Percentiles rank a stretch among this genome's conserved stretches.
These are phyloP conservation scores for Fraxinus greggii DNA, from an alignment of 305 asterid species.

Conservation along the genomic window DNA sequence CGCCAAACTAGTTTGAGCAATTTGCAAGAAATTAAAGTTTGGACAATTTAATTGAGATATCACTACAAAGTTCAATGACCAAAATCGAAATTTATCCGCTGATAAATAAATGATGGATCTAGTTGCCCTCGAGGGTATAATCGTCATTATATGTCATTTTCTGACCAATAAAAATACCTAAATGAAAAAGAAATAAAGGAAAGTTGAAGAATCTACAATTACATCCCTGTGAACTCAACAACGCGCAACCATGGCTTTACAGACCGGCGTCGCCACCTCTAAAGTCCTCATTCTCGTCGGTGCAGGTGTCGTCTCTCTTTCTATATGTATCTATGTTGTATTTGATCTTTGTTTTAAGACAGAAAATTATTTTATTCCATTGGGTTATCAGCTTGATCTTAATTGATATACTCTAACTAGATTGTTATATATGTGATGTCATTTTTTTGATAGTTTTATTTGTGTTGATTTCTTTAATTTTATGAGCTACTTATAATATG, in stretches of 20 bases:
- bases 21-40: neutral
- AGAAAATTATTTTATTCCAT: neutral
- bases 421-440: neutral
- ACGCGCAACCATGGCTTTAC: slow-evolving; percentile 61
- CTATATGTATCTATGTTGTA: neutral
- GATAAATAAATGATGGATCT: too few species aligned
- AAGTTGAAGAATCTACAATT: neutral
- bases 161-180: neutral
- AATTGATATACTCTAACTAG: slow-evolving; percentile 7
- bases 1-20: neutral
- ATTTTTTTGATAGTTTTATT: slow-evolving; percentile 1
- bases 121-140: neutral
- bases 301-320: slow-evolving; percentile 44
- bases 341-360: neutral
- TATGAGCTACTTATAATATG: slow-evolving; percentile 1
- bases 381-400: slow-evolving; percentile 25
- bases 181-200: neutral
- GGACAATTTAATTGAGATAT: neutral
- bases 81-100: neutral
- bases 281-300: slow-evolving; percentile 78
- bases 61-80: neutral
- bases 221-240: neutral
- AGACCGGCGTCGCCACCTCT: slow-evolving; percentile 70
- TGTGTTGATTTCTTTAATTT: slow-evolving; percentile 15
- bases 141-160: neutral